Percentiles rank a stretch among this genome's conserved stretches.
Evolutionary conservation across 495 filamentous ascomycete genomes (phyloP).

Genomic region (Hyaloscypha bicolor): DNA sequence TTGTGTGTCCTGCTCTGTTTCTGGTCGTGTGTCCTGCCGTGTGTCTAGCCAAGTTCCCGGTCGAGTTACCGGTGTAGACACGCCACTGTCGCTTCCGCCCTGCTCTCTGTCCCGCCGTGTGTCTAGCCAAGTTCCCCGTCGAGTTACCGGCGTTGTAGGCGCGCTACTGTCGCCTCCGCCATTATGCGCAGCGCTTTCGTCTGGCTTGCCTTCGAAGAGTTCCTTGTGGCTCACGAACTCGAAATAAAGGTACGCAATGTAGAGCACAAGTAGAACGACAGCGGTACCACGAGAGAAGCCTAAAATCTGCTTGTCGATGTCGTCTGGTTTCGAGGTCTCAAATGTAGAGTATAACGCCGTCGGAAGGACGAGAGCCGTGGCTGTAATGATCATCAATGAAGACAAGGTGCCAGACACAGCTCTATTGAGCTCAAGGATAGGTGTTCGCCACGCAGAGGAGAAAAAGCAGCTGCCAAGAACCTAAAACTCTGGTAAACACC

Average conservation of each 20-base stretch:
- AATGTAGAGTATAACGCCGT: constrained; percentile 15
- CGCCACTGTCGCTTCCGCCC: no score
- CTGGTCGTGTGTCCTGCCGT: no score
- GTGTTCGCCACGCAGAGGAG: neutral
- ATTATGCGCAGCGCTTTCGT: constrained; percentile 15
- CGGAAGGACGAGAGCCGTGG: constrained; percentile 16
- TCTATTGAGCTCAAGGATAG: constrained; percentile 2
- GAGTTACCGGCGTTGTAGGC: neutral
- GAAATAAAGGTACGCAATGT: constrained; percentile 19
- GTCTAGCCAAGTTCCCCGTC: neutral
- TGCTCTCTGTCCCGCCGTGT: no score
- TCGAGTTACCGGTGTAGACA: no score
- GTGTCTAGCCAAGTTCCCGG: no score
- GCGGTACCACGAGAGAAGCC: constrained; percentile 19
- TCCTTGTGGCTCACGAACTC: constrained; percentile 7
- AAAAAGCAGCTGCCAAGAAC: constrained; percentile 23
- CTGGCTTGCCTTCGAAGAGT: constrained; percentile 12
- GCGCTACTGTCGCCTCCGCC: constrained; percentile 7
- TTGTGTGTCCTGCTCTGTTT: no score
- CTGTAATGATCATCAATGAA: constrained; percentile 19
- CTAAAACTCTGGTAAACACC: neutral
- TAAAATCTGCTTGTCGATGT: neutral
- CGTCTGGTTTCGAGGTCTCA: neutral
- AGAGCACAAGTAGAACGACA: constrained; percentile 18
- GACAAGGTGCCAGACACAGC: constrained; percentile 11